A percentile compares a stretch with the other conserved stretches of the same genome.
phyloP scores from a whole-genome alignment of 371 early-diverging fungal genomes.

The Mucor velutinosus region DNA sequence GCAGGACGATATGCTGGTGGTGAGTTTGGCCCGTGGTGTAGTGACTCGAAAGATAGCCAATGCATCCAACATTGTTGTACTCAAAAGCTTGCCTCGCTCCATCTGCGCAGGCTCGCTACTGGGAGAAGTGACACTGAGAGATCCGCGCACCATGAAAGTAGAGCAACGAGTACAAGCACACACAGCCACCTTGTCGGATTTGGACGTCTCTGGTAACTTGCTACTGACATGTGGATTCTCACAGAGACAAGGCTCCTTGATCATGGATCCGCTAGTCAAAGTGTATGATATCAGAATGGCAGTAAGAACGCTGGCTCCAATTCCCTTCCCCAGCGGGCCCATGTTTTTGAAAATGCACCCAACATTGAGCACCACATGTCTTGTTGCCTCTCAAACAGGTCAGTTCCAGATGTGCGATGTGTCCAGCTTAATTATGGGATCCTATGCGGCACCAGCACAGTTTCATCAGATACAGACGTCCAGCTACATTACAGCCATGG shows the following conservation, averaged over 20 bases:
- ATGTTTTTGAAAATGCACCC: slow-evolving; percentile 76
- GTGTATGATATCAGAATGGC: slow-evolving; percentile 82
- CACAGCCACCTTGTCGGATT: slow-evolving; percentile 74
- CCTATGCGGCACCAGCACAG: slow-evolving; percentile 56
- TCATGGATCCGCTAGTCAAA: slow-evolving; percentile 80
- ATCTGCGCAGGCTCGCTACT: slow-evolving; percentile 72
- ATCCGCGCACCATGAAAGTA: slow-evolving; percentile 69
- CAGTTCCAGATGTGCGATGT: slow-evolving; percentile 80
- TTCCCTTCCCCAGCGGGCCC: slow-evolving; percentile 75
- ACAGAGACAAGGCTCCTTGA: slow-evolving; percentile 60
- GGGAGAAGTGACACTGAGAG: slow-evolving; percentile 70
- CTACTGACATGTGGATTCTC: slow-evolving; percentile 83
- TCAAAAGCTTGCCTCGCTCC: slow-evolving; percentile 65
- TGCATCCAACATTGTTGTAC: slow-evolving; percentile 64
- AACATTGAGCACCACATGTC: slow-evolving; percentile 65
- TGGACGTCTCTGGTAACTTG: slow-evolving; percentile 76
- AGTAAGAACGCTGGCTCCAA: slow-evolving; percentile 68
- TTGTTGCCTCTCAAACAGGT: slow-evolving; percentile 71
- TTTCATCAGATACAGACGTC: slow-evolving; percentile 73
- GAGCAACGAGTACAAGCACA: slow-evolving; percentile 78
- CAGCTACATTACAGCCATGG: slow-evolving; percentile 68
- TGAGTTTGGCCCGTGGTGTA: slow-evolving; percentile 71
- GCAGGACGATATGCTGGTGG: slow-evolving; percentile 61
- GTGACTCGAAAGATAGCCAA: slow-evolving; percentile 51
- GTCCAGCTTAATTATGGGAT: slow-evolving; percentile 51